phyloP scores from a whole-genome alignment of 2,329 filamentous ascomycete genomes.

The Fusarium verticillioides region DNA sequence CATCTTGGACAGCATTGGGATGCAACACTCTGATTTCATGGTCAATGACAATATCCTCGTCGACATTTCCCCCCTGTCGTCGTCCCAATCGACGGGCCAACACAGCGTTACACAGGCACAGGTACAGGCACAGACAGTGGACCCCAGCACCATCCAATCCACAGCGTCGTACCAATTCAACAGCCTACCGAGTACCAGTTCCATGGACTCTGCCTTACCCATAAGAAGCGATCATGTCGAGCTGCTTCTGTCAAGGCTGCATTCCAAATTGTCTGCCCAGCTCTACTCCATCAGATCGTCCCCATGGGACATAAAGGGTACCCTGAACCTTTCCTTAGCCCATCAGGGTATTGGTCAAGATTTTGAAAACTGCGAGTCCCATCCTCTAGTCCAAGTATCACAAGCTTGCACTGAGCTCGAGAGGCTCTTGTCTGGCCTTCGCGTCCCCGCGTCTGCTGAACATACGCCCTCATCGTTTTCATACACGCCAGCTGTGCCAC shows the following conservation, averaged over 20 bases:
- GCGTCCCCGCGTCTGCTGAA: not conserved
- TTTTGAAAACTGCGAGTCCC: not conserved
- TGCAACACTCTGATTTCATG: not conserved
- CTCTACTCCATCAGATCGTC: conserved; percentile 1
- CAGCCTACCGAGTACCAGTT: not conserved
- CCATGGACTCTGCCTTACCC: not conserved
- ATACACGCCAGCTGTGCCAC: not conserved
- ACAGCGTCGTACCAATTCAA: not conserved
- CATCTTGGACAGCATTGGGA: not conserved
- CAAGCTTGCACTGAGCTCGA: conserved; percentile 1
- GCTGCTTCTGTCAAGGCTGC: not conserved
- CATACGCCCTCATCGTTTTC: conserved; percentile 1
- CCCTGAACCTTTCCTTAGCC: conserved; percentile 67
- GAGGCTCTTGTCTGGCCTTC: conserved; percentile 1
- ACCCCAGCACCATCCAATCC: not conserved
- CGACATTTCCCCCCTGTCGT: not conserved
- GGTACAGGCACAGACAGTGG: not conserved
- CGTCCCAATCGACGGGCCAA: not conserved
- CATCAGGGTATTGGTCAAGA: not conserved
- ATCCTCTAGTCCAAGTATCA: conserved; percentile 8
- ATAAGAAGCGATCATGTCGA: not conserved
- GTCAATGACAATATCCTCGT: not conserved
- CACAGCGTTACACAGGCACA: not conserved
- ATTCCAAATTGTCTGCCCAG: not conserved
- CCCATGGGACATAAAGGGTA: conserved; percentile 51